Conservation (phyloP, 495 filamentous ascomycete genomes). For the Daldinia loculata region DNA sequence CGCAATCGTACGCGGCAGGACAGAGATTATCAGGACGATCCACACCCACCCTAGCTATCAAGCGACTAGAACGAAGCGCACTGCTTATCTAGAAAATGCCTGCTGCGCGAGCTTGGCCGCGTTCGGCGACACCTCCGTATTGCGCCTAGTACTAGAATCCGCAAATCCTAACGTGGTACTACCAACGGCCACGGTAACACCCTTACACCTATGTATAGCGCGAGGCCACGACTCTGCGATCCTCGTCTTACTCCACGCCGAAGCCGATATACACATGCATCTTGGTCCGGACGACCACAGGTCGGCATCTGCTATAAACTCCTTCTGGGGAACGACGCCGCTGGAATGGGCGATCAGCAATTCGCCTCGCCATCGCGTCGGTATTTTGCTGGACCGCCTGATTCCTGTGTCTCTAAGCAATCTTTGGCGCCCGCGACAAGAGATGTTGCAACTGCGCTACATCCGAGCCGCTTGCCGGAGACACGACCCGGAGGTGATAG, state of each 20-base stretch:
- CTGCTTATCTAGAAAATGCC: constrained; percentile 16
- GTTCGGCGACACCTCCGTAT: background rate
- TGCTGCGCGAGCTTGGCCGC: background rate
- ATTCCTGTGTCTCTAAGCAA: background rate
- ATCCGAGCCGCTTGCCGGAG: constrained; percentile 28
- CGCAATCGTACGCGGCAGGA: constrained; percentile 19
- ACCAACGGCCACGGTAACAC: background rate
- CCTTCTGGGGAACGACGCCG: constrained; percentile 24
- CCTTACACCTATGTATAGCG: constrained; percentile 4
- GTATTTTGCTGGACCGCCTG: background rate
- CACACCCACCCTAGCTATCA: constrained; percentile 5
- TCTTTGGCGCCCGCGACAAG: background rate
- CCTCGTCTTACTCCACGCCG: background rate
- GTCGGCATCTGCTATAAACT: background rate
- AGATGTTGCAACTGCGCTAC: constrained; percentile 13
- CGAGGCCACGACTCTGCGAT: background rate
- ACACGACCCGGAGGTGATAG: constrained; percentile 19
- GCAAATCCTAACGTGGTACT: constrained; percentile 9
- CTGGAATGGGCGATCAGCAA: constrained; percentile 32
- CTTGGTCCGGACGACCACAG: background rate
- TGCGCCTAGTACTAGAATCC: background rate
- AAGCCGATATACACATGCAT: constrained; percentile 13
- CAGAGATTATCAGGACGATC: constrained; percentile 7
- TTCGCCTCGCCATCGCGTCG: constrained; percentile 1
- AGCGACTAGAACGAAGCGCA: constrained; percentile 17